Evolutionary conservation across 2,329 filamentous ascomycete species (phyloP), one percentile per base, ranked within the genome.

Genomic region (Diaporthe velutina): DNA sequence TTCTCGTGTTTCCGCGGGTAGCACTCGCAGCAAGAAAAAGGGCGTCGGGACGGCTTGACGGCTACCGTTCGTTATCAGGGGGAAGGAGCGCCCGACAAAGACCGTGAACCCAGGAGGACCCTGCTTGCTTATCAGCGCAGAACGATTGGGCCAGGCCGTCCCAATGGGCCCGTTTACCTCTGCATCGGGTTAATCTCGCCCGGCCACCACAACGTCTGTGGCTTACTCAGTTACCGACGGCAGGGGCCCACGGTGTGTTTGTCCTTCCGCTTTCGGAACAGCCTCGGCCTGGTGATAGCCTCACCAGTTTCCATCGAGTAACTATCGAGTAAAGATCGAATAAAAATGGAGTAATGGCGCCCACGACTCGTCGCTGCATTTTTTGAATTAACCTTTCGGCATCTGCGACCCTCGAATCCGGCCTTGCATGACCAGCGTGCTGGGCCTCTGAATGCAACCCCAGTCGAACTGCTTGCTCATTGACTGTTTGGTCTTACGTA

Each of bases 321-420:
- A 70, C 50, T n/a, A 68, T 75, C 71, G 74, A 70, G 74, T 75
- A 75, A 75, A 60, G 25, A 70, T 73, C 57, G 71, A 58, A 71
- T 75, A 75, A 75, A 28, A 28, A 64, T 70, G 57, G 73, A 48
- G 73, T 74, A 74, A 74, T 74, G 42, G n/a, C 40, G 1, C 55
- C 38, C 61, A 3, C 64, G 10, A 17, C 22, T 22, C 10, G 48
- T 54, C 22, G 22, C 28, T 68, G 70, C 38, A 38, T 22, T 35
- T 57, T 30, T 54, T 52, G 19, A 55, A 9, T 19, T 42, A 33
- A 55, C 38, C 38, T 45, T 68, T 58, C 40, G 50, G 55, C 60
- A 42, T n/a, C 40, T 42, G 30, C 61, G 0, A 33, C 40, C 4
- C 45, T 61, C 40, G 64, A 70, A 45, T n/a, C 6, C n/a, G 33